Evolutionary conservation across 176 grass and related monocot species (phyloP).

Genomic region (Pontederia paniculata): DNA sequence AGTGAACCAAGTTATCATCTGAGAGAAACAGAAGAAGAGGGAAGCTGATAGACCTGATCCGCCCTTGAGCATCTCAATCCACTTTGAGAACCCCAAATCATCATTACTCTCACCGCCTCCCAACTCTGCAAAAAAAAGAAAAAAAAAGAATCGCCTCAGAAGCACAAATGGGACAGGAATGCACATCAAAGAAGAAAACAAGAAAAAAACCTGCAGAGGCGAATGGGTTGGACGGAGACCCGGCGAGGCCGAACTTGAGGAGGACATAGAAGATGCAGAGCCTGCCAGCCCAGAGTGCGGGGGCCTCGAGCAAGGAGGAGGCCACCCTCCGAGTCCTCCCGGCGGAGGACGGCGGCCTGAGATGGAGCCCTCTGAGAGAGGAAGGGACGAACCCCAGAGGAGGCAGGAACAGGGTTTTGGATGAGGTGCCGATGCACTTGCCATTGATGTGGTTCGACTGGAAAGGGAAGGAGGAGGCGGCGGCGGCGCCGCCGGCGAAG

Average conservation of each 20-base stretch:
- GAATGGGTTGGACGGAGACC: conserved; percentile 71
- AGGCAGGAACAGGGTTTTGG: conserved; percentile 45
- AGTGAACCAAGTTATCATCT: too few relatives aligned
- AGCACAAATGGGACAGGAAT: too few relatives aligned
- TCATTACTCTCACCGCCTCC: conserved; percentile 36
- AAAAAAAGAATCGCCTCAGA: too few relatives aligned
- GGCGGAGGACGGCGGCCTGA: conserved; percentile 6
- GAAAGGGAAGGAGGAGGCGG: conserved; percentile 5
- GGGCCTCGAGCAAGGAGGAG: conserved; percentile 66
- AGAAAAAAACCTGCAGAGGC: conserved; percentile 47
- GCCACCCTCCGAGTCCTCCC: conserved; percentile 28
- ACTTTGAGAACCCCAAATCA: conserved; percentile 75
- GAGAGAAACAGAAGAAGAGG: too few relatives aligned
- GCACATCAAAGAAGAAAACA: too few relatives aligned
- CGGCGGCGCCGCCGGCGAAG: too few relatives aligned
- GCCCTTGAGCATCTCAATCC: conserved; percentile 50
- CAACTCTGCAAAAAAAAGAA: conserved; percentile 26
- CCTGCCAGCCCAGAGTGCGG: conserved; percentile 65
- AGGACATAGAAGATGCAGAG: conserved; percentile 89
- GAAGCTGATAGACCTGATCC: conserved; percentile 54
- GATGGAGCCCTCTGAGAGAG: conserved; percentile 18
- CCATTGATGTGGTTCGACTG: not conserved
- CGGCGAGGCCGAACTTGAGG: conserved; percentile 62
- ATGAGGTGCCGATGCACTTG: not conserved
- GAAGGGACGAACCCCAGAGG: not conserved